phyloP scores from a whole-genome alignment of 345 rosid species.

The Citrus glauca region DNA sequence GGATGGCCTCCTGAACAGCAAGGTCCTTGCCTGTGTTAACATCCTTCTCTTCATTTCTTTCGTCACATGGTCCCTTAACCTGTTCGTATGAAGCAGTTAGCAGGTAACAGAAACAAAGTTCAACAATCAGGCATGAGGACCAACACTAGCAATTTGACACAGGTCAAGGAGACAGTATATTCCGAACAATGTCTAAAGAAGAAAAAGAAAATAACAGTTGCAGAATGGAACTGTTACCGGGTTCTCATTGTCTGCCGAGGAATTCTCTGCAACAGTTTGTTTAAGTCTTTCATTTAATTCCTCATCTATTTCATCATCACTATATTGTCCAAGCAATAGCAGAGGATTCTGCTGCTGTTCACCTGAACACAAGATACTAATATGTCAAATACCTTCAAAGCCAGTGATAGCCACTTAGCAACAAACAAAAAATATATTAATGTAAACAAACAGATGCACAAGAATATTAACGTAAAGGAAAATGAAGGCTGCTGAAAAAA shows the following conservation, averaged over 20 bases:
- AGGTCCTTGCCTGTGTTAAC: slow-evolving; percentile 27
- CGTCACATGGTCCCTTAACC: slow-evolving; percentile 35
- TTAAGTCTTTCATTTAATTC: slow-evolving; percentile 29
- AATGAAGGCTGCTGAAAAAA: slow-evolving; percentile 7
- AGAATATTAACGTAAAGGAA: slow-evolving; percentile 16
- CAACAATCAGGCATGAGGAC: background rate
- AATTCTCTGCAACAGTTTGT: slow-evolving; percentile 28
- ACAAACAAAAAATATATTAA: slow-evolving; percentile 6
- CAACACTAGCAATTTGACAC: background rate
- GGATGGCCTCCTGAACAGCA: slow-evolving; percentile 22
- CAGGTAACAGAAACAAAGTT: slow-evolving; percentile 6
- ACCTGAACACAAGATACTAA: slow-evolving; percentile 56
- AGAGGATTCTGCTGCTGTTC: slow-evolving; percentile 71
- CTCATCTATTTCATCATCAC: slow-evolving; percentile 81
- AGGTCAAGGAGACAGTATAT: background rate
- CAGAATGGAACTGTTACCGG: slow-evolving; percentile 48
- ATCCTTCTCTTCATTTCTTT: slow-evolving; percentile 33
- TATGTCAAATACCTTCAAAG: slow-evolving; percentile 34
- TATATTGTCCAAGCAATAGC: slow-evolving; percentile 85
- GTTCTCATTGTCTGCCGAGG: slow-evolving; percentile 30
- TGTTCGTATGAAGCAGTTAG: slow-evolving; percentile 24
- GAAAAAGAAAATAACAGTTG: background rate
- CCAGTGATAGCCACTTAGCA: slow-evolving; percentile 8
- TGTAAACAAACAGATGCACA: slow-evolving; percentile 19
- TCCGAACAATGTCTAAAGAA: background rate